Conservation (phyloP, 305 asterid genomes). For the Stenogyne calaminthoides region DNA sequence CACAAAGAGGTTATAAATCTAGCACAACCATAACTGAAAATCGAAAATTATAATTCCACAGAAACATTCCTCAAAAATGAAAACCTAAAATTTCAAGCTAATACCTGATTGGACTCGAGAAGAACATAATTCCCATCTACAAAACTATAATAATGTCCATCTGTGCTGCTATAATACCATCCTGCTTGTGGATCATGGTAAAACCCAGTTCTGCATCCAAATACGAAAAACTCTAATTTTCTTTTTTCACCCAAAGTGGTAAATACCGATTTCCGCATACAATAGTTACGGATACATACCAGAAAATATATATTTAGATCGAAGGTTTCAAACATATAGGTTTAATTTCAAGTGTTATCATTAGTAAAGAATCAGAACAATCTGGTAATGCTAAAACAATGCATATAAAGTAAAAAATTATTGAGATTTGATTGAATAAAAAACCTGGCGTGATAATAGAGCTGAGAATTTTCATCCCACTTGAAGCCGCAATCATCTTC, state of each 20-base stretch:
- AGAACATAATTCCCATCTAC: constrained; percentile 85
- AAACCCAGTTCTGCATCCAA: constrained; percentile 80
- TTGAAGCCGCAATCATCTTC: constrained; percentile 49
- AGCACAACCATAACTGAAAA: background rate
- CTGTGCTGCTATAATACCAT: constrained; percentile 84
- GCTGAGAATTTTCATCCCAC: constrained; percentile 87
- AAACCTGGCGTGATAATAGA: constrained; percentile 86
- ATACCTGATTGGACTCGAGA: constrained; percentile 57
- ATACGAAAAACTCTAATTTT: background rate
- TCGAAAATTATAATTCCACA: background rate
- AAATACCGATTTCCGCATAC: constrained; percentile 22
- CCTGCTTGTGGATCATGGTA: constrained; percentile 84
- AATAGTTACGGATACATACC: constrained; percentile 4
- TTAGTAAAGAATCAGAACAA: constrained; percentile 19
- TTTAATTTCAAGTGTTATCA: background rate
- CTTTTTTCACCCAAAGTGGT: background rate
- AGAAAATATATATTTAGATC: background rate
- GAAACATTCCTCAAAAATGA: background rate
- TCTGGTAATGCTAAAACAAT: background rate
- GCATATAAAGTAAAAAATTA: background rate
- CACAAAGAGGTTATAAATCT: constrained; percentile 4
- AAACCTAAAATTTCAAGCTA: background rate
- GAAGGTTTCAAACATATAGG: background rate
- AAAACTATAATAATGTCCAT: constrained; percentile 81
- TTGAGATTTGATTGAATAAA: background rate